These are phyloP conservation scores for Nidularia pulvinata DNA, from an alignment of 768 basidiomycete species.

Conservation along the genomic window DNA sequence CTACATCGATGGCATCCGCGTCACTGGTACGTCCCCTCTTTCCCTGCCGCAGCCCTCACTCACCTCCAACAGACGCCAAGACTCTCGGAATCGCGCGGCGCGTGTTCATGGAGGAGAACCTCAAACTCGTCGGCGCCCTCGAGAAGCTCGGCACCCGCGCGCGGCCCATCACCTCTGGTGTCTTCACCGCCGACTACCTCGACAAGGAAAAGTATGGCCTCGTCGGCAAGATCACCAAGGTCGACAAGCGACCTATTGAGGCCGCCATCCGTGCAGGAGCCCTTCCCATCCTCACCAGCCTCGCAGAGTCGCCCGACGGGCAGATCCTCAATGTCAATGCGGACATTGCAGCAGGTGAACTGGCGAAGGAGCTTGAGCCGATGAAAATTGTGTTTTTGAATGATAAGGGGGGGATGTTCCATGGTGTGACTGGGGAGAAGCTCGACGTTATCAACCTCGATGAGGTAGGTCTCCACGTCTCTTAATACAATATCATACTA, in stretches of 20 bases:
- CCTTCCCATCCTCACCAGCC: constrained; percentile 91
- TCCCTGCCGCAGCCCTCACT: not conserved
- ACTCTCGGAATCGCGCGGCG: constrained; percentile 94
- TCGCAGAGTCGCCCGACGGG: constrained; percentile 95
- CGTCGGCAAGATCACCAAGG: constrained; percentile 92
- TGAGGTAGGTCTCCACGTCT: constrained; percentile 54
- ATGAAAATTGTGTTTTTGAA: constrained; percentile 99
- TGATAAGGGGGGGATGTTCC: constrained; percentile 98
- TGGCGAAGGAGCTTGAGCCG: constrained; percentile 97
- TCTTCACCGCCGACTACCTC: constrained; percentile 97
- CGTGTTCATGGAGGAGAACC: constrained; percentile 97
- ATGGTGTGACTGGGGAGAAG: constrained; percentile 97
- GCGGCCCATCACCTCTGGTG: constrained; percentile 96
- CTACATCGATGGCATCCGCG: constrained; percentile 97
- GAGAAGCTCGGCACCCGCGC: constrained; percentile 96
- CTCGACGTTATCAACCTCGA: constrained; percentile 96
- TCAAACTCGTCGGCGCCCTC: constrained; percentile 90
- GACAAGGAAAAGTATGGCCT: constrained; percentile 94
- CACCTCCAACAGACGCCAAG: constrained; percentile 67
- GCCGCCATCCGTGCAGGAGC: constrained; percentile 96
- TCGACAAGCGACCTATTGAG: constrained; percentile 97
- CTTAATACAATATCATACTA: not conserved
- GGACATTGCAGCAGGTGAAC: constrained; percentile 97
- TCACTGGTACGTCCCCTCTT: constrained; percentile 70
- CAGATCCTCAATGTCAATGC: constrained; percentile 99